Evolutionary conservation across 306 rosid species (phyloP).

Genomic region (Lathyrus oleraceus): DNA sequence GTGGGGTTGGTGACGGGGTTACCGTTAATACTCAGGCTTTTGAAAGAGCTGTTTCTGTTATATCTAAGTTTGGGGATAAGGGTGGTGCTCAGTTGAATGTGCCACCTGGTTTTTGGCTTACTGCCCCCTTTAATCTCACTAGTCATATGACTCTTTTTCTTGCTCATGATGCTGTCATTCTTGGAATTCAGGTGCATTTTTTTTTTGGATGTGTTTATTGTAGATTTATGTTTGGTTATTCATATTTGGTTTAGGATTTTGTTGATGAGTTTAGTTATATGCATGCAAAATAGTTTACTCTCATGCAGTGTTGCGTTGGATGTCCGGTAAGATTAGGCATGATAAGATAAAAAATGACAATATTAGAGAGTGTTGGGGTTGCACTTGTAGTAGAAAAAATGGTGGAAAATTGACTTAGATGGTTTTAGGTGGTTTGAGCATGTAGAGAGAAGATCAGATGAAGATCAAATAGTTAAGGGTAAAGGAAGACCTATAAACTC

Average conservation of each 20-base stretch:
- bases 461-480: too few species aligned
- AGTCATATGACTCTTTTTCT: conserved; percentile 86
- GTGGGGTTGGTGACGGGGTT: conserved; percentile 87
- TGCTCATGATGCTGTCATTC: conserved; percentile 66
- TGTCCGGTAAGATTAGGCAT: too few species aligned
- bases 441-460: too few species aligned
- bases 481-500: too few species aligned
- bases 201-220: neutral
- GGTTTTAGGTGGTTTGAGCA: too few species aligned
- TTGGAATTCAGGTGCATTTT: conserved; percentile 57
- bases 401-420: too few species aligned
- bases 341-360: too few species aligned
- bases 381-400: too few species aligned
- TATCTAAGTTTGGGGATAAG: conserved; percentile 56
- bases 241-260: neutral
- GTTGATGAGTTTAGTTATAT: neutral
- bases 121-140: conserved; percentile 93
- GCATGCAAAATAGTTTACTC: neutral
- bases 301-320: too few species aligned
- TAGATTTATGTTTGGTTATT: neutral
- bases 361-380: too few species aligned
- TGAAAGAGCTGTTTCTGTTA: conserved; percentile 63
- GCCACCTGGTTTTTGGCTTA: conserved; percentile 90
- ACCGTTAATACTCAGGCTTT: conserved; percentile 75
- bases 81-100: conserved; percentile 95